These are phyloP conservation scores for Microthyrium microscopicum DNA, from an alignment of 2,329 filamentous ascomycete genomes.

Conservation along the genomic window DNA sequence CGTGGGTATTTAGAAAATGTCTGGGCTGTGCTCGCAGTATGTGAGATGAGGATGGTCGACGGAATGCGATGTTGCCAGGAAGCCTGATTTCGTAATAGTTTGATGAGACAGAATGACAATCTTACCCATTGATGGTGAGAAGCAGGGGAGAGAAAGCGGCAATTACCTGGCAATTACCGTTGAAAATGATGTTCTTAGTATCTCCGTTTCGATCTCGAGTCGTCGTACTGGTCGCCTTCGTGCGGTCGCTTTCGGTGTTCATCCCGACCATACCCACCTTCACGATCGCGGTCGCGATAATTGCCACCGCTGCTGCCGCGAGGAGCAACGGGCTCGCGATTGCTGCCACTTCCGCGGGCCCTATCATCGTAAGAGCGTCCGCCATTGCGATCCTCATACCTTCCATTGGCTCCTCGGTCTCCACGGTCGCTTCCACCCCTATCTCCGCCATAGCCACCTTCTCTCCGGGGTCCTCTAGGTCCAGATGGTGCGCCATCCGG, in stretches of 20 bases:
- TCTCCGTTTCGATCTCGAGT: constrained; percentile 44
- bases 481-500: constrained; percentile 33
- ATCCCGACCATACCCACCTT: constrained; percentile 28
- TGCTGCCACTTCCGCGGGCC: constrained; percentile 50
- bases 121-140: no score
- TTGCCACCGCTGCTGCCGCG: constrained; percentile 10
- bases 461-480: constrained; percentile 24
- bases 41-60: no score
- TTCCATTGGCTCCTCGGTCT: constrained; percentile 35
- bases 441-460: constrained; percentile 25
- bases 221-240: constrained; percentile 68
- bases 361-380: constrained; percentile 12
- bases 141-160: no score
- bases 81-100: no score
- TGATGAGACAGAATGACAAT: no score
- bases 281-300: constrained; percentile 27
- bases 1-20: no score
- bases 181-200: no score
- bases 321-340: constrained; percentile 67
- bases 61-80: no score
- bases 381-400: constrained; percentile 10
- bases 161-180: no score
- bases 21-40: no score
- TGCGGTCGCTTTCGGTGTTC: constrained; percentile 39
- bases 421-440: constrained; percentile 21